Evolutionary conservation across 2,329 filamentous ascomycete genomes (phyloP), one percentile per base, ranked within the genome.

Genomic region (Colletotrichum zoysiae): DNA sequence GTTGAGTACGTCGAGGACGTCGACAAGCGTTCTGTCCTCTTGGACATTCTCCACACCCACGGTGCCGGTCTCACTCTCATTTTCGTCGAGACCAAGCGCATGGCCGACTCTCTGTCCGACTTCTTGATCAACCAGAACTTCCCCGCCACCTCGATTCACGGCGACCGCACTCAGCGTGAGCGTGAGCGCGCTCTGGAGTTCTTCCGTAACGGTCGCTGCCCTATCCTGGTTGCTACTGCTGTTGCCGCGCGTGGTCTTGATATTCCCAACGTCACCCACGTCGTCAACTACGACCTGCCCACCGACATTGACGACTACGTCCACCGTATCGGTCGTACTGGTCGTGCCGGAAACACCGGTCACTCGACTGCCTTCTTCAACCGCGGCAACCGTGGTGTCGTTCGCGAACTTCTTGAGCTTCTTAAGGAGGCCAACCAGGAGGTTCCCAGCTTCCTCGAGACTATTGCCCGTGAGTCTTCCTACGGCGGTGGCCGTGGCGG

Each of bases 311-410:
- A 98, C 79, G 96, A 98, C 84, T 99, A 99, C 78, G 96, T 99
- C 71, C 96, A 99, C 85, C 94, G 96, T 83, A 99, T 99, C 79
- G 96, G 96, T 92, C 96, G 96, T 95, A 99, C 96, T 76, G 96
- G 96, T 81, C 96, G 96, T 94, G 96, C 96, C 76, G 96, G 96
- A 83, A 99, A 99, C 88, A 98, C 95, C 78, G 96, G 96, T 92
- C 92, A 97, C 77, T 94, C 96, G 7, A 99, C 96, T 77, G 96
- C 96, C 69, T 99, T 99, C 89, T 98, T 99, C 92, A 99, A 99
- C 90, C 95, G 96, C 81, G 95, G 95, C 80, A 99, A 99, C 89
- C 94, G 96, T 79, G 96, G 96, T 85, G 94, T 99, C 77, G 96
- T 98, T 75, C 93, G 96, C 76, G 96, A 98, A 78, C 91, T 99